Evolutionary conservation across 1,139 yeast genomes (phyloP), one percentile per base, ranked within the genome.

Genomic region (Pneumocystis jirovecii): DNA sequence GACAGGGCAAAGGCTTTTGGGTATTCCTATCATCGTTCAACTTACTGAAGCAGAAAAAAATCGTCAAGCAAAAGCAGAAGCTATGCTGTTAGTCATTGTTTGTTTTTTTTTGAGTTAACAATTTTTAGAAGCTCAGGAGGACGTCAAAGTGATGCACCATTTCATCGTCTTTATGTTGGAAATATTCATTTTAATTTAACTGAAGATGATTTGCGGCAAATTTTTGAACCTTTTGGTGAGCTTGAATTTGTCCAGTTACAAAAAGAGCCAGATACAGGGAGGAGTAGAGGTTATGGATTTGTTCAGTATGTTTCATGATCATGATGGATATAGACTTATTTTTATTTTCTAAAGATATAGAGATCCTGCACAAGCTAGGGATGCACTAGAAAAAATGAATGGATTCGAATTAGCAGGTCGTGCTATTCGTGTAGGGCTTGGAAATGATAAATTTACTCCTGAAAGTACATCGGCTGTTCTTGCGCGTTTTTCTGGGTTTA

Each of bases 1-100:
- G 70, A 75, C 78, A 7, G 79, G 78, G 29, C 73, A 74, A 66
- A 70, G 69, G 61, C 70, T 76, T 31, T 68, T 75, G 42, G 78
- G 77, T 8, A 74, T 76, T 50, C 78, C 78, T 1, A 72, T 76
- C 25, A 71, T 76, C 65, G 78, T 74, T 10, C 75, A 75, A 67
- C 69, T 71, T 35, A 75, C 78, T 2, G 78, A 76, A 66, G 72
- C 78, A 12, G 78, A 76, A 64, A 75, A 75, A 66, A 75, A 75
- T 65, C 66, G 76, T 35, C 74, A 72, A 64, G 76, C 76, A 6
- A 59, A 68, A 7, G n/a, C 50, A 10, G 50, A 40, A 3, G 61
- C 50, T 10, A 60, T 40, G 61, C 10, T 40, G 44, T 60, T 42
- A 21, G 61, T 59, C n/a, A 19, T 37, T 59, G n/a, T 21, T n/a